These are phyloP conservation scores for Taiozyma sp. DNA, from an alignment of 1,139 yeast species.

Conservation along the genomic window DNA sequence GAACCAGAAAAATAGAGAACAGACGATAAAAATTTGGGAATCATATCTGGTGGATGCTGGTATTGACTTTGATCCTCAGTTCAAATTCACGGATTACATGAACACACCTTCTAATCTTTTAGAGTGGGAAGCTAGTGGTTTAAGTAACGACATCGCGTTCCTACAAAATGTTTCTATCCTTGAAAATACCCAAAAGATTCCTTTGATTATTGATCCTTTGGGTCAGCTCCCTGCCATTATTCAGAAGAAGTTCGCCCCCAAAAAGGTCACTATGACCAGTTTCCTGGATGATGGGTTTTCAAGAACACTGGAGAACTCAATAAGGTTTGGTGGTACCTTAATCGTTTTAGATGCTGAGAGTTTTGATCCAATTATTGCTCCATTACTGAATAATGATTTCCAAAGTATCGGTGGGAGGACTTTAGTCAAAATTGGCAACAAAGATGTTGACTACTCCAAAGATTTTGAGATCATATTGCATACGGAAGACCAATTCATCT, in stretches of 20 bases:
- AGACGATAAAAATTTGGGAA: slow-evolving; percentile 39
- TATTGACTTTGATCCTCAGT: slow-evolving; percentile 39
- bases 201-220: slow-evolving; percentile 74
- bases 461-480: slow-evolving; percentile 58
- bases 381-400: slow-evolving; percentile 58
- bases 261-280: slow-evolving; percentile 54
- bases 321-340: slow-evolving; percentile 77
- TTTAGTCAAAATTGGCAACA: slow-evolving; percentile 56
- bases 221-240: slow-evolving; percentile 43
- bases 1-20: slow-evolving; percentile 48
- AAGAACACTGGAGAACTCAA: slow-evolving; percentile 71
- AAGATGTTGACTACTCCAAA: slow-evolving; percentile 62
- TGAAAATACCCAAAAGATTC: slow-evolving; percentile 35
- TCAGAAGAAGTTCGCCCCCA: slow-evolving; percentile 27
- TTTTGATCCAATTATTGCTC: slow-evolving; percentile 68
- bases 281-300: slow-evolving; percentile 68
- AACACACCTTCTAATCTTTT: slow-evolving; percentile 37
- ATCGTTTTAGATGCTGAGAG: slow-evolving; percentile 76
- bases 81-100: slow-evolving; percentile 34
- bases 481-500: slow-evolving; percentile 52
- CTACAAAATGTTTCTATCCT: slow-evolving; percentile 62
- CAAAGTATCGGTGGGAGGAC: slow-evolving; percentile 67
- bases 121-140: slow-evolving; percentile 49
- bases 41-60: slow-evolving; percentile 32
- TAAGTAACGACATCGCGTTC: slow-evolving; percentile 54